Evolutionary conservation across 2,329 filamentous ascomycete species (phyloP), one percentile per base, ranked within the genome.

Genomic region (Trichoderma hamatum): DNA sequence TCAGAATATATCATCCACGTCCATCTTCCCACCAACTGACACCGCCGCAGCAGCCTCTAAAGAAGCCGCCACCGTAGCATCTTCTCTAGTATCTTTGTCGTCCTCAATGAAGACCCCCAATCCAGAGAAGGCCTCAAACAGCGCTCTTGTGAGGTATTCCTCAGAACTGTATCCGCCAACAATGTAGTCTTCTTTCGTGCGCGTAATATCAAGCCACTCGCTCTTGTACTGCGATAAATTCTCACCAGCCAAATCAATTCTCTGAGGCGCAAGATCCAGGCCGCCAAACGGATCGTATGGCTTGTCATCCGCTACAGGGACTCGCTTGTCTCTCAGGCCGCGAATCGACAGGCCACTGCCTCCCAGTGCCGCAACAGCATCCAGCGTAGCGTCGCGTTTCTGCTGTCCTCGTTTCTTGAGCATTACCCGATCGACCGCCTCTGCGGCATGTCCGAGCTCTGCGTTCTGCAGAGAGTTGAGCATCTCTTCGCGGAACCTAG

Each of bases 221-320:
- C 92, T 93, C 52, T 89, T 87, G 78, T 97, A 97, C 52, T 85
- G 82, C 61, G 88, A 85, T 72, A 89, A 87, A 46, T 74, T 74
- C 5, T 79, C 79, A 0, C 75, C 63, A 0, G 75, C 72, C 32
- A 96, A 76, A 11, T 85, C 83, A 76, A 93, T 95, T 74, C 94
- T 90, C 73, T 90, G 84, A 26, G 89, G 88, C 28, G 84, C 84
- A 63, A 94, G 86, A 58, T 86, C 81, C 71, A 94, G 81, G 0
- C 93, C 96, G 49, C 89, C 93, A 77, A 96, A 97, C 0, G 95
- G 92, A 81, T 97, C 94, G 81, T 97, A 97, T 0, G 93, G 90
- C 69, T 89, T 89, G 74, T 93, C 89, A 6, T 87, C 87, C 60
- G 72, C 76, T 16, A 76, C 76, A n/a, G 70, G 71, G 9, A 74